Evolutionary conservation across 2,329 filamentous ascomycete species (phyloP).

Genomic region (Neoarthrinium moseri): DNA sequence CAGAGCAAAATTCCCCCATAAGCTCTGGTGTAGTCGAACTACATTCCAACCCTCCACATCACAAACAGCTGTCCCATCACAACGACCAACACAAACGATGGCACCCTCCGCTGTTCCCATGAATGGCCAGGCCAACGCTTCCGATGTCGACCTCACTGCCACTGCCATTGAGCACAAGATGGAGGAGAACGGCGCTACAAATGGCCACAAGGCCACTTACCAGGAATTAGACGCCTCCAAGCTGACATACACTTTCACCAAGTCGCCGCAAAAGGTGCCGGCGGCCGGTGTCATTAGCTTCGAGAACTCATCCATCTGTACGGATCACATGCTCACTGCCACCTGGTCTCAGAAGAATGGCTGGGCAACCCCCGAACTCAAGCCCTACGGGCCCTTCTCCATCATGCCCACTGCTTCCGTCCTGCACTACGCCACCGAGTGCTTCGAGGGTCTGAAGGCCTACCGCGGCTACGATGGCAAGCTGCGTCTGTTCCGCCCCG

Average conservation of each 20-base stretch:
- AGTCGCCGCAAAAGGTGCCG: slow-evolving; percentile 25
- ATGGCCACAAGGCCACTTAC: slow-evolving; percentile 42
- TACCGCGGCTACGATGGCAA: slow-evolving; percentile 68
- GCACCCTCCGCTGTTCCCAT: slow-evolving; percentile 43
- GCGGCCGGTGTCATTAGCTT: slow-evolving; percentile 24
- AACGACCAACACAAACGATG: slow-evolving; percentile 30
- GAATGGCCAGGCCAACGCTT: slow-evolving; percentile 36
- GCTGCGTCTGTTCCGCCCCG: slow-evolving; percentile 65
- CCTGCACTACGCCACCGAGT: slow-evolving; percentile 75
- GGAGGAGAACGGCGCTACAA: slow-evolving; percentile 26
- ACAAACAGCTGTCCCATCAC: not conserved
- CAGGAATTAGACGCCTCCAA: slow-evolving; percentile 63
- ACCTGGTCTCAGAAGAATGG: slow-evolving; percentile 59
- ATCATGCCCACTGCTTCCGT: slow-evolving; percentile 68
- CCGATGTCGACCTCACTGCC: slow-evolving; percentile 51
- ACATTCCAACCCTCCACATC: not conserved
- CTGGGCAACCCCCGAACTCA: slow-evolving; percentile 65
- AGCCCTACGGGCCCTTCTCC: slow-evolving; percentile 64
- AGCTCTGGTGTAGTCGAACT: not conserved
- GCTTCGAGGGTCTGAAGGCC: slow-evolving; percentile 72
- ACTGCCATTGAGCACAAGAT: slow-evolving; percentile 52
- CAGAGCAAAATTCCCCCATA: slow-evolving; percentile 1
- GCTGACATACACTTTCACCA: slow-evolving; percentile 48
- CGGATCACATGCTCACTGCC: slow-evolving; percentile 82
- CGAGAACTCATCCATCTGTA: slow-evolving; percentile 55